Evolutionary conservation across 169 alveolate species (phyloP).

Genomic region (Eimeria tenella): DNA sequence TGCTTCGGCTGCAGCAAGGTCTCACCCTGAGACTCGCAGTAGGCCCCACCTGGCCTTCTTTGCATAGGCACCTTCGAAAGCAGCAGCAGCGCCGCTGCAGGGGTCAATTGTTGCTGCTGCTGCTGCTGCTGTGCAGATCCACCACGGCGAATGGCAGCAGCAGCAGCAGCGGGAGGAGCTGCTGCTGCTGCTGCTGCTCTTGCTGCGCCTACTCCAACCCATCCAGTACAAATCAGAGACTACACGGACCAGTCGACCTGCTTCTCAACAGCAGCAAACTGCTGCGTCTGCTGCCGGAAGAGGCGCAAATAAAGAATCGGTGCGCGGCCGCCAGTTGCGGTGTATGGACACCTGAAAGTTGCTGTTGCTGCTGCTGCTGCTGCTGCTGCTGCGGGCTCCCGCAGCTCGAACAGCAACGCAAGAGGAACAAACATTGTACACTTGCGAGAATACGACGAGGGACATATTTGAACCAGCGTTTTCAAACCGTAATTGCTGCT

Average conservation of each 20-base stretch:
- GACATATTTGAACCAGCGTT: neutral
- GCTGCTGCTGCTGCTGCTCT: constrained; percentile 38
- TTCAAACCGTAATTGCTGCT: constrained; percentile 26
- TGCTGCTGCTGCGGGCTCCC: constrained; percentile 41
- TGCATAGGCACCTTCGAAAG: neutral
- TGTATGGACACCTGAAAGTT: constrained; percentile 46
- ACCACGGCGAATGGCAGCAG: constrained; percentile 52
- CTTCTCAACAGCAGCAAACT: constrained; percentile 55
- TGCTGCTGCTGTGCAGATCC: constrained; percentile 26
- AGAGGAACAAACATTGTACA: constrained; percentile 25
- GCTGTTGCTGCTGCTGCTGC: constrained; percentile 50
- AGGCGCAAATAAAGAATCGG: constrained; percentile 41
- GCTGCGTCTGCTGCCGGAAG: constrained; percentile 49
- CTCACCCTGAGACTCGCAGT: constrained; percentile 1
- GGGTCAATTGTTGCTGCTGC: constrained; percentile 15
- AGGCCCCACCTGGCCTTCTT: neutral
- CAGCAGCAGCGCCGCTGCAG: constrained; percentile 26
- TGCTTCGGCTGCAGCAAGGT: neutral
- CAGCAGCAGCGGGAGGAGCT: constrained; percentile 23
- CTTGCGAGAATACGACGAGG: neutral
- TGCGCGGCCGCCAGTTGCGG: constrained; percentile 64
- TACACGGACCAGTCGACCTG: constrained; percentile 46
- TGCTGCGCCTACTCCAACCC: neutral
- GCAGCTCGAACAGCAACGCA: neutral
- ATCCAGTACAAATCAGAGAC: constrained; percentile 17